Conservation (phyloP, 1,284 basidiomycete genomes). For the Mycena citricolor region DNA sequence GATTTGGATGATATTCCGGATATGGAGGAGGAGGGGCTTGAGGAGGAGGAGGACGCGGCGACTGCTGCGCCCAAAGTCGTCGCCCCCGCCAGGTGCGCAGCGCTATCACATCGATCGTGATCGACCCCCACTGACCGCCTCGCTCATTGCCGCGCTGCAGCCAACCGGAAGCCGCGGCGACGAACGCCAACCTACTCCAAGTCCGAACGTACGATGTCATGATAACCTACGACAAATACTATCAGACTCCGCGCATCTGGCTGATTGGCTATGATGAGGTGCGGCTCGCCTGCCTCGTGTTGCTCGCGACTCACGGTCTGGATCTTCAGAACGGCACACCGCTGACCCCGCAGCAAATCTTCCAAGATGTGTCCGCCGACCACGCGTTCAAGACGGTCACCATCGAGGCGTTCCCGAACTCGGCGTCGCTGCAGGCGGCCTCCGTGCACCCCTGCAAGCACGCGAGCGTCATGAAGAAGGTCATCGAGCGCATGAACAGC, state of each 20-base stretch:
- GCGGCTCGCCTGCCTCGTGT: constrained; percentile 22
- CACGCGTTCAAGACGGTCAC: constrained; percentile 99
- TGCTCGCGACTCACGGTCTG: constrained; percentile 5
- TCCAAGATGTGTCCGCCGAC: constrained; percentile 96
- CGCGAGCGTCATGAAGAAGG: constrained; percentile 99
- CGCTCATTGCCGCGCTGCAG: constrained; percentile 36
- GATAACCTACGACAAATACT: constrained; percentile 99
- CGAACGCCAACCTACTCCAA: constrained; percentile 87
- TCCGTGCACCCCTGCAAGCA: constrained; percentile 99
- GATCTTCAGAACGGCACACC: constrained; percentile 75
- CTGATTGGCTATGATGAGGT: constrained; percentile 94
- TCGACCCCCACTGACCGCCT: background rate
- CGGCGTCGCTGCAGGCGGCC: constrained; percentile 78
- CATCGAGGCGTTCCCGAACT: constrained; percentile 97
- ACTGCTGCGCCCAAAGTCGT: constrained; percentile 60
- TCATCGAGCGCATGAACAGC: constrained; percentile 97
- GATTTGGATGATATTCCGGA: constrained; percentile 92
- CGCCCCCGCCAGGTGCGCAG: constrained; percentile 41
- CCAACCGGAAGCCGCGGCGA: constrained; percentile 57
- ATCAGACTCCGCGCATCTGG: constrained; percentile 96
- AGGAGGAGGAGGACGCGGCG: constrained; percentile 79
- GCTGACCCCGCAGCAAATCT: constrained; percentile 86
- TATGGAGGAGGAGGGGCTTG: constrained; percentile 85
- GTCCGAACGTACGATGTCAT: constrained; percentile 99
- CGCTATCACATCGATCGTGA: constrained; percentile 5